These are phyloP conservation scores for Coelomomyces lativittatus DNA, from an alignment of 371 early-diverging fungal genomes.

Conservation along the genomic window DNA sequence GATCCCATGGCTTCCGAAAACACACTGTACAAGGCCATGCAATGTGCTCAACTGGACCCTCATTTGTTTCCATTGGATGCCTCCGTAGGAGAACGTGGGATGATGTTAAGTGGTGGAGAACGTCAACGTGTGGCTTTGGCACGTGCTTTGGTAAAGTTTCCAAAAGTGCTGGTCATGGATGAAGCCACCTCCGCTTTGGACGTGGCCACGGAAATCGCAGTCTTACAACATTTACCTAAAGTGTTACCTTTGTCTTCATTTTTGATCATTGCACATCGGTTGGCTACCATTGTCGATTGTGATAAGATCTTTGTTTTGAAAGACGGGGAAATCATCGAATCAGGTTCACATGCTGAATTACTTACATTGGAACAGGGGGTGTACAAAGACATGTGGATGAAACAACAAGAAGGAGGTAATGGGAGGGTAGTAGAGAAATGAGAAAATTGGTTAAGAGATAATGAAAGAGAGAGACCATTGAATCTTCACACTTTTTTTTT, in stretches of 20 bases:
- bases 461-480: too few species aligned
- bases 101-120: slow-evolving; percentile 69
- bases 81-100: slow-evolving; percentile 55
- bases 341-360: slow-evolving; percentile 52
- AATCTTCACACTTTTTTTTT: too few species aligned
- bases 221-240: slow-evolving; percentile 54
- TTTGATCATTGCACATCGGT: slow-evolving; percentile 58
- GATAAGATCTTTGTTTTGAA: slow-evolving; percentile 60
- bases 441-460: too few species aligned
- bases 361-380: slow-evolving; percentile 35
- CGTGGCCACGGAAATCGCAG: slow-evolving; percentile 63
- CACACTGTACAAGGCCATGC: slow-evolving; percentile 40
- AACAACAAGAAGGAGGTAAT: slow-evolving; percentile 18
- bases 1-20: slow-evolving; percentile 20
- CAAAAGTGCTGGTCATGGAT: slow-evolving; percentile 67
- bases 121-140: slow-evolving; percentile 58
- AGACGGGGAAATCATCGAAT: slow-evolving; percentile 40
- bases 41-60: slow-evolving; percentile 31
- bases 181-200: slow-evolving; percentile 89
- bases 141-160: slow-evolving; percentile 57
- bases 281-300: slow-evolving; percentile 57
- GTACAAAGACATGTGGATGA: slow-evolving; percentile 71
- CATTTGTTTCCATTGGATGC: slow-evolving; percentile 51
- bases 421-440: background rate
- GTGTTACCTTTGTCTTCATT: slow-evolving; percentile 49